Evolutionary conservation across 768 basidiomycete genomes (phyloP).

Genomic region (Psilocybe cyanescens): DNA sequence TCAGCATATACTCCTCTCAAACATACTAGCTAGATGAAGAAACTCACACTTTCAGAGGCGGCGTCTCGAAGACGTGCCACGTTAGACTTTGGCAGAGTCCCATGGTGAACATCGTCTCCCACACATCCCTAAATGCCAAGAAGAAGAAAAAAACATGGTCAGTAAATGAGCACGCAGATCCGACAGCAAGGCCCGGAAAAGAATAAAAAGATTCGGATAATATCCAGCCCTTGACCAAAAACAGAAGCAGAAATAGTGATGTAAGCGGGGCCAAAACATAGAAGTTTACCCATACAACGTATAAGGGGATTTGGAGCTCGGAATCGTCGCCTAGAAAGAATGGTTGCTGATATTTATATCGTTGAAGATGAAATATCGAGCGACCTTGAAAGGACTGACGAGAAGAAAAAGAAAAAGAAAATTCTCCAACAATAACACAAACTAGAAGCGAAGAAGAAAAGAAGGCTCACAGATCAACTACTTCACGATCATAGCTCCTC

Average conservation of each 20-base stretch:
- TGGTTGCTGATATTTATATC: too few relatives aligned
- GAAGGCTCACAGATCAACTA: slow-evolving; percentile 66
- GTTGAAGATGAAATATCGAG: background rate
- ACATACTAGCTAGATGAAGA: slow-evolving; percentile 2
- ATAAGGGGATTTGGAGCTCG: too few relatives aligned
- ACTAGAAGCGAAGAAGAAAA: slow-evolving; percentile 8
- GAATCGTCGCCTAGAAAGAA: too few relatives aligned
- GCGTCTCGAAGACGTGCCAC: slow-evolving; percentile 64
- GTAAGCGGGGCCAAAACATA: background rate
- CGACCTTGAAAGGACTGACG: background rate
- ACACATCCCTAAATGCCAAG: slow-evolving; percentile 56
- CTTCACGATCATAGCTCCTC: slow-evolving; percentile 62
- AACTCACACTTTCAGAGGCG: slow-evolving; percentile 66
- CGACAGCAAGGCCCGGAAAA: background rate
- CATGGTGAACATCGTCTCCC: slow-evolving; percentile 62
- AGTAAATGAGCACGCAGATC: slow-evolving; percentile 3
- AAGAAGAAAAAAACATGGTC: slow-evolving; percentile 9
- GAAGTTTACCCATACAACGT: too few relatives aligned
- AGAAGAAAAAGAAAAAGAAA: slow-evolving; percentile 3
- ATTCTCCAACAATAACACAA: background rate
- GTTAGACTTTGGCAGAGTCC: slow-evolving; percentile 62
- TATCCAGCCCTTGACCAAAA: too few relatives aligned
- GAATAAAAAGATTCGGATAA: background rate
- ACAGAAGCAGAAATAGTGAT: background rate
- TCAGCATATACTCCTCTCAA: background rate